Evolutionary conservation across 768 basidiomycete genomes (phyloP).

Genomic region (Pleurotus tuber-regium): DNA sequence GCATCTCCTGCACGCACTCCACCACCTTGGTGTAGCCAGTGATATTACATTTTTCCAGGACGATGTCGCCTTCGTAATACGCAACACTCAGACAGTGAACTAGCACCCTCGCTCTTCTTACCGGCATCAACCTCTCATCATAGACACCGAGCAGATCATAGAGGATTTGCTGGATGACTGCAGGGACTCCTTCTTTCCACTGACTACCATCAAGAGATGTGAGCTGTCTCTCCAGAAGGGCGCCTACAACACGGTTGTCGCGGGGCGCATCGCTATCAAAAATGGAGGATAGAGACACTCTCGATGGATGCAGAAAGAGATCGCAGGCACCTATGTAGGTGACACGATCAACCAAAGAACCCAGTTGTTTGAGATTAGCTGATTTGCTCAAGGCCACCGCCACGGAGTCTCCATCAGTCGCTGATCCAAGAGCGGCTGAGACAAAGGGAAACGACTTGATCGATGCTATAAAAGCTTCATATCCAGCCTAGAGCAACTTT

Average conservation of each 20-base stretch:
- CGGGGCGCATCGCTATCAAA: constrained; percentile 20
- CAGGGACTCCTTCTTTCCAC: constrained; percentile 56
- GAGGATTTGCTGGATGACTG: constrained; percentile 40
- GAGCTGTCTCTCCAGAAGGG: constrained; percentile 62
- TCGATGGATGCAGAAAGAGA: constrained; percentile 48
- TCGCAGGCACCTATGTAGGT: constrained; percentile 70
- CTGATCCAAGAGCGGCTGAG: constrained; percentile 34
- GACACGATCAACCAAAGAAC: constrained; percentile 57
- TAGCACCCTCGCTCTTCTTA: constrained; percentile 58
- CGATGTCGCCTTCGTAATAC: constrained; percentile 32
- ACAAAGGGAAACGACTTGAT: constrained; percentile 54
- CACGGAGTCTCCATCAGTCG: constrained; percentile 25
- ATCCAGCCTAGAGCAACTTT: constrained; percentile 48
- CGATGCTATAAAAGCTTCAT: constrained; percentile 50
- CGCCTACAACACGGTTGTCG: constrained; percentile 36
- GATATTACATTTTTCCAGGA: constrained; percentile 16
- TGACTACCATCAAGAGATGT: constrained; percentile 48
- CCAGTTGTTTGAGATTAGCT: constrained; percentile 51
- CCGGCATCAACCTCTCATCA: constrained; percentile 40
- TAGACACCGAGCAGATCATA: constrained; percentile 53
- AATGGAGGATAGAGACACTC: constrained; percentile 44
- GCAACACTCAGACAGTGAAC: constrained; percentile 51
- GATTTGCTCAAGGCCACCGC: constrained; percentile 38
- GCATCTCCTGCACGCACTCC: constrained; percentile 38
- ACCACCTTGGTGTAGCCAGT: constrained; percentile 35